These are phyloP conservation scores for Olyra latifolia DNA, from an alignment of 176 grass and related monocot genomes.

Conservation along the genomic window DNA sequence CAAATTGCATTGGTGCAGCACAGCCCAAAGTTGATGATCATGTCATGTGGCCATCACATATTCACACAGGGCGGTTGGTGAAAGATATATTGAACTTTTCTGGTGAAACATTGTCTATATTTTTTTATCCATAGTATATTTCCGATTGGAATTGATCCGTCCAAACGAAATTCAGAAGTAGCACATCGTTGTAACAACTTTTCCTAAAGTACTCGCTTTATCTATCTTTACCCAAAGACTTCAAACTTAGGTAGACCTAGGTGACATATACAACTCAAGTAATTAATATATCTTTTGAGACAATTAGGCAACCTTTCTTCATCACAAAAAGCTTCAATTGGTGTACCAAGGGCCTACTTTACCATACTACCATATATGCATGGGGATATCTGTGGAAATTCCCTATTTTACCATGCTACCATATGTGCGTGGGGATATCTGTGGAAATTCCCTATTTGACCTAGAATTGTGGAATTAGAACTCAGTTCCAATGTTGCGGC, in stretches of 20 bases:
- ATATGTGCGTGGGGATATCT: not conserved
- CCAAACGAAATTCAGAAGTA: not conserved
- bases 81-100: not conserved
- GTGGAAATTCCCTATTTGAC: not conserved
- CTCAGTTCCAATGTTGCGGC: too few species aligned
- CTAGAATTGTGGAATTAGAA: too few species aligned
- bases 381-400: not conserved
- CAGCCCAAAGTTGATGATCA: not conserved
- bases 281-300: slow-evolving; percentile 7
- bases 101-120: not conserved
- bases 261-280: slow-evolving; percentile 4
- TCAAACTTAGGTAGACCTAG: slow-evolving; percentile 15
- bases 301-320: slow-evolving; percentile 20
- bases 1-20: slow-evolving; percentile 11
- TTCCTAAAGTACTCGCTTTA: not conserved
- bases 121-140: not conserved
- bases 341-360: slow-evolving; percentile 5
- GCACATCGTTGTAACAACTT: not conserved
- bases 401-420: not conserved
- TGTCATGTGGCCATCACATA: not conserved
- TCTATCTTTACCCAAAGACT: not conserved
- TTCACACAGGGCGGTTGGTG: not conserved
- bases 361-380: not conserved
- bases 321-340: slow-evolving; percentile 29
- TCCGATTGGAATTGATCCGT: not conserved